These are phyloP conservation scores for Fragaria ananassa DNA, from an alignment of 306 rosid genomes.

Conservation along the genomic window DNA sequence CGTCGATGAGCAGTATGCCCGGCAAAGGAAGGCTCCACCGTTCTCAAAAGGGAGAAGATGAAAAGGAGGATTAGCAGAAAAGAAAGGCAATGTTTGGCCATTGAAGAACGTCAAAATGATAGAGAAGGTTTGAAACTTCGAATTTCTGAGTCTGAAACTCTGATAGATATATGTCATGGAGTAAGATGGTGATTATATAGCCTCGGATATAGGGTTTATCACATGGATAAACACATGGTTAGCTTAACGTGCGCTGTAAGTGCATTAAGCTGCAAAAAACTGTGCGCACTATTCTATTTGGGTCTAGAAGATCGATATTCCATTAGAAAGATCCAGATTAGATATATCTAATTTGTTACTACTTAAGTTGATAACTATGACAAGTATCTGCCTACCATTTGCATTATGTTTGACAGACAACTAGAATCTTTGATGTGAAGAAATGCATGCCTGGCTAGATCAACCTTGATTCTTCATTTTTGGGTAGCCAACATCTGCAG, in stretches of 20 bases:
- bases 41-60: slow-evolving; percentile 15
- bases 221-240: slow-evolving; percentile 24
- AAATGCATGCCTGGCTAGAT: slow-evolving; percentile 10
- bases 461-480: slow-evolving; percentile 1
- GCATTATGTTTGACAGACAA: background rate
- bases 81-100: slow-evolving; percentile 35
- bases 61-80: slow-evolving; percentile 19
- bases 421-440: background rate
- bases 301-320: background rate
- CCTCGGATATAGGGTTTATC: background rate
- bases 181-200: slow-evolving; percentile 28
- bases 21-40: slow-evolving; percentile 18
- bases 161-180: slow-evolving; percentile 2
- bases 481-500: slow-evolving; percentile 22
- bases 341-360: background rate
- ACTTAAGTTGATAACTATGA: background rate
- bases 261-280: slow-evolving; percentile 21
- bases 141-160: background rate
- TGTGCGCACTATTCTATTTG: background rate
- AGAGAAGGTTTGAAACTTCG: background rate
- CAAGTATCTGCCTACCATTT: background rate
- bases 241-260: slow-evolving; percentile 25
- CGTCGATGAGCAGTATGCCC: background rate
- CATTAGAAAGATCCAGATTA: background rate
- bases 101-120: slow-evolving; percentile 2